A percentile compares a stretch with the other conserved stretches of the same genome.
Conservation (phyloP, 1,139 yeast species). For the Kurtzmaniella quercitrusa region DNA sequence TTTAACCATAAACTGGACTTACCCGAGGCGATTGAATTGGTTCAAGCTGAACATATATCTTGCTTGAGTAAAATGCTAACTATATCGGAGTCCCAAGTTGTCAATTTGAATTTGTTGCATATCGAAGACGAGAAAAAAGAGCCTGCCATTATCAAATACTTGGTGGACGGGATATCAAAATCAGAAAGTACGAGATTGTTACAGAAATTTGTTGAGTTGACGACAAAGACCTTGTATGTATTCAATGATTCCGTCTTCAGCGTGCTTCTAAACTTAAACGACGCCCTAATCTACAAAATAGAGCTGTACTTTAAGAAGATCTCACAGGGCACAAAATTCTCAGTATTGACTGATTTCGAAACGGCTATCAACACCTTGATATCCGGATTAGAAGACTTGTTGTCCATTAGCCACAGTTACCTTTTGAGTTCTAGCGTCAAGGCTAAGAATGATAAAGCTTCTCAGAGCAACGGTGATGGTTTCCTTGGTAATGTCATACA, state of each 20-base stretch:
- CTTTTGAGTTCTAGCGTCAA: conserved; percentile 33
- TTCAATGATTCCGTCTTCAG: conserved; percentile 50
- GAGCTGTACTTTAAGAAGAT: conserved; percentile 14
- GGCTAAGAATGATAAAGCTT: conserved; percentile 12
- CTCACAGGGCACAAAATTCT: conserved; percentile 13
- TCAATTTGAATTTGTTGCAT: conserved; percentile 25
- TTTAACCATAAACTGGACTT: conserved; percentile 12
- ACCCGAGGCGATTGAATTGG: conserved; percentile 24
- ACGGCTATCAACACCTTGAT: conserved; percentile 50
- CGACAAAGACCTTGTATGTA: conserved; percentile 42
- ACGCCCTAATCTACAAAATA: conserved; percentile 47
- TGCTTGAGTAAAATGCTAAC: conserved; percentile 30
- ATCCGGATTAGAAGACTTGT: conserved; percentile 62
- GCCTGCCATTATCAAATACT: conserved; percentile 30
- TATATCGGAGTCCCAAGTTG: conserved; percentile 26
- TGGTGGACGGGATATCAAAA: conserved; percentile 35
- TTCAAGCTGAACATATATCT: conserved; percentile 25
- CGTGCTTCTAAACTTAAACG: conserved; percentile 46
- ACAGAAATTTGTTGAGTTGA: conserved; percentile 45
- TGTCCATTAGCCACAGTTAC: conserved; percentile 61
- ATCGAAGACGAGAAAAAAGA: conserved; percentile 21
- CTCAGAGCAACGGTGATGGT: conserved; percentile 24
- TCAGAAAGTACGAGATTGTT: conserved; percentile 36
- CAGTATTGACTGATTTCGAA: conserved; percentile 31
- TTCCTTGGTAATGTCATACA: conserved; percentile 76